Evolutionary conservation across 306 rosid genomes (phyloP).

Genomic region (Acacia confusa): DNA sequence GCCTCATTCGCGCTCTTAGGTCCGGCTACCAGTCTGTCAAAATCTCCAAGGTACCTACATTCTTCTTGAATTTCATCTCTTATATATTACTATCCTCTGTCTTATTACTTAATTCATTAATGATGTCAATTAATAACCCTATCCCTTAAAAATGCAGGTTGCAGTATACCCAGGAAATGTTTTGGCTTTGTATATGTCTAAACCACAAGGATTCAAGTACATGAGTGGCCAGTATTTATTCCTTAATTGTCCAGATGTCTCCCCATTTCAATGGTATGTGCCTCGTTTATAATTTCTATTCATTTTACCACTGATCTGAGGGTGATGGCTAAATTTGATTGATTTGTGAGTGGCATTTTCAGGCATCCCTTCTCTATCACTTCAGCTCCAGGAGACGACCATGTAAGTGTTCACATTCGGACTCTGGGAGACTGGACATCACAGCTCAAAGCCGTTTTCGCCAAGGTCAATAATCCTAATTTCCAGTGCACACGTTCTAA

Average conservation of each 20-base stretch:
- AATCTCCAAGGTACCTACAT: slow-evolving; percentile 56
- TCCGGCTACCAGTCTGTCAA: slow-evolving; percentile 60
- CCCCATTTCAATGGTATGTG: slow-evolving; percentile 81
- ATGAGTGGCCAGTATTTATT: slow-evolving; percentile 81
- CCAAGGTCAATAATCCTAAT: slow-evolving; percentile 49
- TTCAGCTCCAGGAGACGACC: slow-evolving; percentile 85
- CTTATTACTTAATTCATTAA: neutral
- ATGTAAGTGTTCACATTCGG: slow-evolving; percentile 79
- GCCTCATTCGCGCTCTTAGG: slow-evolving; percentile 72
- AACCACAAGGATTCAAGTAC: slow-evolving; percentile 82
- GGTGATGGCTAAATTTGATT: neutral
- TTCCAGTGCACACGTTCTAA: neutral
- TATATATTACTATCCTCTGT: neutral
- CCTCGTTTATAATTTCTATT: neutral
- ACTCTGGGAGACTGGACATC: slow-evolving; percentile 90
- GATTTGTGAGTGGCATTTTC: neutral
- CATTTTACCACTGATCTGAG: neutral
- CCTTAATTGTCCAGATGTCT: slow-evolving; percentile 69
- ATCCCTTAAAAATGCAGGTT: slow-evolving; percentile 45
- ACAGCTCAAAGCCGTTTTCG: slow-evolving; percentile 63
- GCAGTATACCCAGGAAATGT: slow-evolving; percentile 94
- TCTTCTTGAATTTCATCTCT: neutral
- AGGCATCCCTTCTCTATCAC: slow-evolving; percentile 92
- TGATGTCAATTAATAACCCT: neutral
- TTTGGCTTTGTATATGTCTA: slow-evolving; percentile 71